Conservation (phyloP, 208 protist genomes). For the Phytomonas sp. region DNA sequence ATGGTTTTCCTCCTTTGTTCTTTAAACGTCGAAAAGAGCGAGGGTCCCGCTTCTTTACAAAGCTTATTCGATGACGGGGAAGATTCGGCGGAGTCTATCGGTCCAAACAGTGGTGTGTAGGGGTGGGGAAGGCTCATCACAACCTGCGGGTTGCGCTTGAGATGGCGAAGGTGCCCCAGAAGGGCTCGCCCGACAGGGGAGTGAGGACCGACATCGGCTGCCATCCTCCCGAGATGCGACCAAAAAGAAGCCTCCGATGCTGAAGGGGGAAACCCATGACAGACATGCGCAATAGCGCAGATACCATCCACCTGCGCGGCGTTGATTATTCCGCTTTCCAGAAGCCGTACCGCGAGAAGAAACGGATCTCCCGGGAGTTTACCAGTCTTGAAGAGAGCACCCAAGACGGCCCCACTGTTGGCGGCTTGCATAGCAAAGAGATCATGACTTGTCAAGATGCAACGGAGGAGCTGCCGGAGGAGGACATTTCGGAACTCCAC, state of each 20-base stretch:
- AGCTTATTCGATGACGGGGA: background rate
- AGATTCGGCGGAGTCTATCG: slow-evolving; percentile 3
- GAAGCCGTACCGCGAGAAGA: slow-evolving; percentile 44
- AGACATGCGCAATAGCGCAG: slow-evolving; percentile 62
- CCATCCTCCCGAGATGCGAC: slow-evolving; percentile 44
- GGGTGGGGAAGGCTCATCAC: background rate
- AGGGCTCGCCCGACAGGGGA: slow-evolving; percentile 24
- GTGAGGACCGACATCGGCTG: slow-evolving; percentile 16
- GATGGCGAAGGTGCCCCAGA: slow-evolving; percentile 45
- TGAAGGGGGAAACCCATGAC: slow-evolving; percentile 28
- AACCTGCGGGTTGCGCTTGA: slow-evolving; percentile 24
- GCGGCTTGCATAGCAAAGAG: slow-evolving; percentile 15
- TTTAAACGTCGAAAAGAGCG: background rate
- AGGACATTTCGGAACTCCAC: slow-evolving; percentile 54
- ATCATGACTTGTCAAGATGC: slow-evolving; percentile 28
- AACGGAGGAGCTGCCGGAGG: slow-evolving; percentile 40
- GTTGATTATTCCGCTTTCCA: slow-evolving; percentile 34
- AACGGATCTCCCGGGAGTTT: slow-evolving; percentile 72
- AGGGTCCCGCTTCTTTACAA: background rate
- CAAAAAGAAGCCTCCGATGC: slow-evolving; percentile 72
- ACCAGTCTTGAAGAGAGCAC: slow-evolving; percentile 36
- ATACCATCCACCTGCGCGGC: slow-evolving; percentile 63
- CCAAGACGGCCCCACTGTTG: slow-evolving; percentile 60
- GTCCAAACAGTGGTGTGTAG: background rate
- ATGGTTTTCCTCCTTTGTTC: slow-evolving; percentile 22